Base-by-base conservation (phyloP, 768 basidiomycete species). In the Calocybe cyanea region DNA sequence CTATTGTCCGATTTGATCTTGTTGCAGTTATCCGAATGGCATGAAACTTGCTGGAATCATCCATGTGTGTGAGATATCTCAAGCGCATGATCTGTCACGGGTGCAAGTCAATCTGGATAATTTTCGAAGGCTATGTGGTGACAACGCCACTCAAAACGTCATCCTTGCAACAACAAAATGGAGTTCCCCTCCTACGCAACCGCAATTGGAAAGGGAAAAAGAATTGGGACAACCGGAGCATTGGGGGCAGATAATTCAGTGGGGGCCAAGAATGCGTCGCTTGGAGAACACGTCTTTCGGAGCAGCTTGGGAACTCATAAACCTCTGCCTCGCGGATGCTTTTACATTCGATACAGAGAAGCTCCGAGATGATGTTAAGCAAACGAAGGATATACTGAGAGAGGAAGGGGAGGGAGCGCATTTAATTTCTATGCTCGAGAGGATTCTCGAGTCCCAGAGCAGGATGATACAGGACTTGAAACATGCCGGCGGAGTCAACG, bases 1-100 rank as follows among this genome's bases (percentile, higher is more conserved):
- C 2, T 7, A 3, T 24, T 1, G n/a, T n/a, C 14, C 14, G 7
- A 35, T n/a, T n/a, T 47, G 24, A 35, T 19, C 24, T 10, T n/a
- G 14, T 4, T 8, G 4, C 38, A 50, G 52, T 7, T 53, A 50
- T 20, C 13, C 36, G 1, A 34, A 49, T 11, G 49, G 41, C 1
- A 50, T 40, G 42, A 53, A 49, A 24, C 49, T 53, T 18, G 52
- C 52, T 17, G 52, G 52, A 7, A 46, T 53, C 33, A 30, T 53
- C 18, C 50, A 43, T 17, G 19, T 53, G 23, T 45, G 40, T 23
- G 52, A 53, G 31, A 53, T 53, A n/a, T 41, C 36, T 20, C 48
- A 49, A 34, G 23, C 52, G 5, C 44, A 48, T 28, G 48, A 45
- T 18, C 17, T 46, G 15, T 43, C 48, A 5, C 18, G 36, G 23